These are phyloP conservation scores for Xylaria curta DNA, from an alignment of 495 filamentous ascomycete species.

Conservation along the genomic window DNA sequence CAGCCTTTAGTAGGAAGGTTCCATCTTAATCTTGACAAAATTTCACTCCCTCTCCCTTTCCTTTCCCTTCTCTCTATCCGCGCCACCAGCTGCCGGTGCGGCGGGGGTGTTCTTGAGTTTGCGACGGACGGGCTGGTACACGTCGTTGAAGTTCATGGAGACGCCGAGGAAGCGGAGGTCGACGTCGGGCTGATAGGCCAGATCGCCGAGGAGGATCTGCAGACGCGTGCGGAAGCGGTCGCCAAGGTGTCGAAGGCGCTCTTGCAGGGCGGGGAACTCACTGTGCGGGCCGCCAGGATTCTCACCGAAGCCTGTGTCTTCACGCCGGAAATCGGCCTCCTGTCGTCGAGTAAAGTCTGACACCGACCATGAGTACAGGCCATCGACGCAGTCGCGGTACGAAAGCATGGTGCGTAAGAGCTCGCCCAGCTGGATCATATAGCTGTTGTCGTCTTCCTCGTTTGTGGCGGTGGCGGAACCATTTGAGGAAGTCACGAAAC, in stretches of 20 bases:
- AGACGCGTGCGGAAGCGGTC: slow-evolving; percentile 75
- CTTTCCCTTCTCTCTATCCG: slow-evolving; percentile 27
- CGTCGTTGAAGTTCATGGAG: slow-evolving; percentile 99
- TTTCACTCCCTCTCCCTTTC: slow-evolving; percentile 21
- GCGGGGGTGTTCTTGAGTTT: slow-evolving; percentile 51
- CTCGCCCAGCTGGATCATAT: slow-evolving; percentile 88
- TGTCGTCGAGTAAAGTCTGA: slow-evolving; percentile 92
- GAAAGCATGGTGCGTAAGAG: slow-evolving; percentile 92
- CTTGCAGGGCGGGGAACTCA: slow-evolving; percentile 76
- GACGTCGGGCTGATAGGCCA: slow-evolving; percentile 90
- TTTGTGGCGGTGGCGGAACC: slow-evolving; percentile 47
- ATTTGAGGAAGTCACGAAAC: slow-evolving; percentile 46
- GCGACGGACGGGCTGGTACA: slow-evolving; percentile 77
- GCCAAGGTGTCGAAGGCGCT: slow-evolving; percentile 72
- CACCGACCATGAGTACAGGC: slow-evolving; percentile 90
- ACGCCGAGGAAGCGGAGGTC: slow-evolving; percentile 96
- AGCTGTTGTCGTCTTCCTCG: slow-evolving; percentile 74
- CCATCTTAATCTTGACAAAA: neutral
- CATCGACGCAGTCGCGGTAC: slow-evolving; percentile 93
- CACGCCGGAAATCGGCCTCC: slow-evolving; percentile 75
- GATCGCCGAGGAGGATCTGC: slow-evolving; percentile 83
- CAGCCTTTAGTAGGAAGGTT: neutral
- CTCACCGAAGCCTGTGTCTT: slow-evolving; percentile 47
- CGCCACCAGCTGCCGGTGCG: slow-evolving; percentile 8
- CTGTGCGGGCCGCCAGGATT: slow-evolving; percentile 43